A percentile compares a stretch with the other conserved stretches of the same genome.
phyloP scores from a whole-genome alignment of 2,329 filamentous ascomycete species.

The Exophiala xenobiotica region DNA sequence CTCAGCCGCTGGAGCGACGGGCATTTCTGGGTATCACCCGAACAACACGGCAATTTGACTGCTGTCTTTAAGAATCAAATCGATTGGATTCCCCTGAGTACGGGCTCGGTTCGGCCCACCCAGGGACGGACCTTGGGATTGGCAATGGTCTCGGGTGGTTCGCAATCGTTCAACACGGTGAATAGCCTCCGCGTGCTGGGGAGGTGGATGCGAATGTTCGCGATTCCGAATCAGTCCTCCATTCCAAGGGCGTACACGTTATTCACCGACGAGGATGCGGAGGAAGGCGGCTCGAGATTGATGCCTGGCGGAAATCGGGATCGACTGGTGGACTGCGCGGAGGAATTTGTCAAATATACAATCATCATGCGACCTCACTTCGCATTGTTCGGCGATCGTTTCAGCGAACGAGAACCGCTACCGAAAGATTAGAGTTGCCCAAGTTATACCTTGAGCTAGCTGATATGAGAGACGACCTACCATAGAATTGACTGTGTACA shows the following conservation, averaged over 20 bases:
- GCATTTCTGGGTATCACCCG: constrained; percentile 64
- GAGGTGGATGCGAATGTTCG: constrained; percentile 69
- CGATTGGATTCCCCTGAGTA: constrained; percentile 66
- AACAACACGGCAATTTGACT: constrained; percentile 65
- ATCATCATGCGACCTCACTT: constrained; percentile 64
- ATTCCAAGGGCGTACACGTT: constrained; percentile 64
- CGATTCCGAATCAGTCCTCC: constrained; percentile 65
- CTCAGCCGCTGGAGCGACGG: constrained; percentile 66
- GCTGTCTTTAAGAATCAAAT: constrained; percentile 42
- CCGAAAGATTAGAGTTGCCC: not conserved
- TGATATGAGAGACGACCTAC: not conserved
- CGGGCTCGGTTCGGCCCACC: constrained; percentile 61
- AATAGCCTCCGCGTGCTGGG: constrained; percentile 65
- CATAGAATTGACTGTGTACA: no score
- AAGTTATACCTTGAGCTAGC: not conserved
- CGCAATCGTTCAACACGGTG: constrained; percentile 66
- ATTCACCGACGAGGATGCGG: constrained; percentile 52
- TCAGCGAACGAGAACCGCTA: constrained; percentile 53
- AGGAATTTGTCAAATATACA: constrained; percentile 69
- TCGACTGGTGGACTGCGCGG: constrained; percentile 65
- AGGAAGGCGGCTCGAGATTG: constrained; percentile 50
- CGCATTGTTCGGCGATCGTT: constrained; percentile 61
- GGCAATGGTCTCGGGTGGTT: constrained; percentile 63
- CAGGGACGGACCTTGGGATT: constrained; percentile 65
- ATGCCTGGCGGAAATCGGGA: constrained; percentile 59